Conservation (phyloP, 768 basidiomycete genomes). For the Holtermanniella nyarrowii region DNA sequence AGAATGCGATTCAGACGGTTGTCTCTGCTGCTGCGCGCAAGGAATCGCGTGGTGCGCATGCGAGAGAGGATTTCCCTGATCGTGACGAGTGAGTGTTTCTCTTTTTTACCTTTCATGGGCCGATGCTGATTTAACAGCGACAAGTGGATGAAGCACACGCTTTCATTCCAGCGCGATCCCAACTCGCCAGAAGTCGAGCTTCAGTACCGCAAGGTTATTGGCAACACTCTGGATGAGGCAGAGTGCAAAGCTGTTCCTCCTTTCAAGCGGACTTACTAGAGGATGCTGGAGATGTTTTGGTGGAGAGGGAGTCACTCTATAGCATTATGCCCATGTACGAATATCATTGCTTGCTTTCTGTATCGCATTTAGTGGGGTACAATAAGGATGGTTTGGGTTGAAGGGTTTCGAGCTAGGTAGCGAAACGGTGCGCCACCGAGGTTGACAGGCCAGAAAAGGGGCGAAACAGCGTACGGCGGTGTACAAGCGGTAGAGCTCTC, state of each 20-base stretch:
- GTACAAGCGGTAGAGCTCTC: too few relatives aligned
- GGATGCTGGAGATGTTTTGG: neutral
- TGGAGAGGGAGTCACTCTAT: neutral
- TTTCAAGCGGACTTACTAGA: slow-evolving; percentile 86
- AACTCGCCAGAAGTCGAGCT: slow-evolving; percentile 73
- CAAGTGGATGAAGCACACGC: slow-evolving; percentile 50
- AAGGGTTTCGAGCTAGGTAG: neutral
- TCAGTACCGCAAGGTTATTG: slow-evolving; percentile 78
- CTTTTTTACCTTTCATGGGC: neutral
- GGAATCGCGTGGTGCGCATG: slow-evolving; percentile 97
- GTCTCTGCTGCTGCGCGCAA: slow-evolving; percentile 69
- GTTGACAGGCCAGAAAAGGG: neutral
- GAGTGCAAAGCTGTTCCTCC: slow-evolving; percentile 97
- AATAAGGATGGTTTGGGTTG: neutral
- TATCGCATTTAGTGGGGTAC: neutral
- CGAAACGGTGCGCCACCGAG: neutral
- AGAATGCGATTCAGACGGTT: slow-evolving; percentile 92
- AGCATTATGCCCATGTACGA: neutral
- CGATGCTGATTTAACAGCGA: slow-evolving; percentile 18
- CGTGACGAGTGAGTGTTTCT: slow-evolving; percentile 60
- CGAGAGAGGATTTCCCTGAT: slow-evolving; percentile 97
- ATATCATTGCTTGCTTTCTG: neutral
- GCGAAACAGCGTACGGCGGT: too few relatives aligned
- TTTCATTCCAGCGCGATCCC: slow-evolving; percentile 79
- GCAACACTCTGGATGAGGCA: slow-evolving; percentile 77